Evolutionary conservation across 768 basidiomycete species (phyloP).

Genomic region (Boletus sp.): DNA sequence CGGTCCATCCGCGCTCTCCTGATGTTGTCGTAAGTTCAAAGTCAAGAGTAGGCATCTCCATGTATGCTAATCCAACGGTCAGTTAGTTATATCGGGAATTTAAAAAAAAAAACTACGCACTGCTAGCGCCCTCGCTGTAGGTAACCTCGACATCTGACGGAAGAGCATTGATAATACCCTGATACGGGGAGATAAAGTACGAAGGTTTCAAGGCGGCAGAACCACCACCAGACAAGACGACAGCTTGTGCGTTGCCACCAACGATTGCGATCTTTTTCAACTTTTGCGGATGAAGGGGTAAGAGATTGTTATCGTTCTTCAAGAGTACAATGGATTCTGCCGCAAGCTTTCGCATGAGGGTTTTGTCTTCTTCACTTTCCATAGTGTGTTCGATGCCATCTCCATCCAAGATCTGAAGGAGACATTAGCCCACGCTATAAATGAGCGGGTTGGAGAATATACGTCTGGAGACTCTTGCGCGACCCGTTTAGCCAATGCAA

Average conservation of each 20-base stretch:
- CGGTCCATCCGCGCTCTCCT: slow-evolving; percentile 68
- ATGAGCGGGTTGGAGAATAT: background rate
- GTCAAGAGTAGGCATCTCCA: slow-evolving; percentile 66
- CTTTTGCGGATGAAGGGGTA: slow-evolving; percentile 36
- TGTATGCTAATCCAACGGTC: slow-evolving; percentile 45
- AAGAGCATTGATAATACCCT: slow-evolving; percentile 67
- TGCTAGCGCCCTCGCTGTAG: slow-evolving; percentile 67
- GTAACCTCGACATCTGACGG: slow-evolving; percentile 49
- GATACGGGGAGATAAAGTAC: slow-evolving; percentile 75
- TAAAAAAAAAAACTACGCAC: slow-evolving; percentile 35
- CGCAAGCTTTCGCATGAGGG: slow-evolving; percentile 65
- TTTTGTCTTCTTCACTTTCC: slow-evolving; percentile 60
- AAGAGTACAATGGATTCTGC: slow-evolving; percentile 71
- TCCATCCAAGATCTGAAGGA: slow-evolving; percentile 59
- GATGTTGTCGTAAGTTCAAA: slow-evolving; percentile 57
- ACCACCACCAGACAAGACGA: slow-evolving; percentile 74
- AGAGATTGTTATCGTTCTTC: slow-evolving; percentile 57
- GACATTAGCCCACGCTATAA: background rate
- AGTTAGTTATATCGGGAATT: background rate
- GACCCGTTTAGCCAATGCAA: slow-evolving; percentile 69
- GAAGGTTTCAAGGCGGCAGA: slow-evolving; percentile 68
- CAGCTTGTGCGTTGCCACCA: slow-evolving; percentile 62
- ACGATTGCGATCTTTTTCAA: slow-evolving; percentile 74
- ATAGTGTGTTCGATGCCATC: slow-evolving; percentile 64
- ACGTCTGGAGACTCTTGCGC: slow-evolving; percentile 68